Evolutionary conservation across 83 land plant species (phyloP).

Genomic region (Diphasiastrum complanatum): DNA sequence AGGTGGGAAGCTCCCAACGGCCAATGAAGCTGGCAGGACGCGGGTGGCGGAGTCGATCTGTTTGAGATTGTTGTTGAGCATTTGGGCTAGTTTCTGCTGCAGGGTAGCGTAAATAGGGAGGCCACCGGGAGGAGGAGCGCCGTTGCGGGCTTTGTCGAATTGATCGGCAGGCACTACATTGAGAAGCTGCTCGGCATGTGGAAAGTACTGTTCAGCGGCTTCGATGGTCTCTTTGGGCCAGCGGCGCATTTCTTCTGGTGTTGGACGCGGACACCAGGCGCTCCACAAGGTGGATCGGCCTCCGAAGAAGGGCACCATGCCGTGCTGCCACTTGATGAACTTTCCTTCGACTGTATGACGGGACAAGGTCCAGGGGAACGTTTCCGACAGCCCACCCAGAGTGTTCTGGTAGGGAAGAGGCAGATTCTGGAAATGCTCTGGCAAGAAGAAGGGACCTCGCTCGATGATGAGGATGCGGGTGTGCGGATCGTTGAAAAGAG

Average conservation of each 20-base stretch:
- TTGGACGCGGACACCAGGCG: conserved; percentile 5
- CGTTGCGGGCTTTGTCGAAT: too few species aligned
- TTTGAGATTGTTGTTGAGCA: neutral
- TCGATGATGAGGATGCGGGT: neutral
- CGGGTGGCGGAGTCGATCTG: conserved; percentile 9
- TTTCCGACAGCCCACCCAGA: neutral
- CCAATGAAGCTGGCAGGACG: neutral
- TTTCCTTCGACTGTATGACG: neutral
- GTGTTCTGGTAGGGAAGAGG: neutral
- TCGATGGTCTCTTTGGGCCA: neutral
- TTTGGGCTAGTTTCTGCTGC: neutral
- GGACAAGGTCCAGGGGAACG: neutral
- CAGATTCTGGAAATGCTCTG: conserved; percentile 1
- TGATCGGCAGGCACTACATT: neutral
- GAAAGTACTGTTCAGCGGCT: neutral
- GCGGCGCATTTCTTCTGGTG: neutral
- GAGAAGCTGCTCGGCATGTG: neutral
- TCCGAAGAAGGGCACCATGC: conserved; percentile 1
- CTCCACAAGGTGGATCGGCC: conserved; percentile 5
- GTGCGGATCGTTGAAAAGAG: neutral
- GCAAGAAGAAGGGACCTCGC: conserved; percentile 2
- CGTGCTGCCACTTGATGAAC: neutral
- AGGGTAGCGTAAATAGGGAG: neutral
- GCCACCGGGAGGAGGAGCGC: conserved; percentile 7
- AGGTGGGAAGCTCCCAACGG: neutral